phyloP scores from a whole-genome alignment of 805 yeast species.

The Lachancea fermentati region DNA sequence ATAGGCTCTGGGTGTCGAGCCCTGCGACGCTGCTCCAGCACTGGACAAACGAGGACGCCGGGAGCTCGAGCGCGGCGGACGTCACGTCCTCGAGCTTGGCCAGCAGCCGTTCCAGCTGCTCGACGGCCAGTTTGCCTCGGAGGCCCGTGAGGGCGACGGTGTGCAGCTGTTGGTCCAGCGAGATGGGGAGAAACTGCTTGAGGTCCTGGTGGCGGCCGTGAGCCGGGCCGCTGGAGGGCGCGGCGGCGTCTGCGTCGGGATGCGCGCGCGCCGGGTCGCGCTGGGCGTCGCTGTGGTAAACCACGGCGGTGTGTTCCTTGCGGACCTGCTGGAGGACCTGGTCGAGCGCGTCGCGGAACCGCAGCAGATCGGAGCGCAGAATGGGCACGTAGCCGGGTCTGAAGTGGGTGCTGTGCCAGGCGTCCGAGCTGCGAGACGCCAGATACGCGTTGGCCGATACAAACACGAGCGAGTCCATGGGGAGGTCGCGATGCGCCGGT shows the following conservation, averaged over 20 bases:
- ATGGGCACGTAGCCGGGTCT: constrained; percentile 26
- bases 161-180: constrained; percentile 23
- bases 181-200: constrained; percentile 24
- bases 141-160: constrained; percentile 19
- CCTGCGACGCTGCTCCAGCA: constrained; percentile 8
- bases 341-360: constrained; percentile 14
- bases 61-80: not conserved
- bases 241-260: not conserved
- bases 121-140: constrained; percentile 11
- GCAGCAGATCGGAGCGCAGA: constrained; percentile 20
- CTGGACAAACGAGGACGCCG: not conserved
- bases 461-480: constrained; percentile 22
- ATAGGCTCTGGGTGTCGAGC: constrained; percentile 6
- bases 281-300: constrained; percentile 2
- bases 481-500: too few relatives aligned
- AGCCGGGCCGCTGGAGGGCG: not conserved
- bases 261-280: too few relatives aligned
- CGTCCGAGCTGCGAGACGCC: constrained; percentile 9
- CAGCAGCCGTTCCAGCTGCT: constrained; percentile 13
- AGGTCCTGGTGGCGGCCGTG: constrained; percentile 8
- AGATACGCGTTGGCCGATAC: constrained; percentile 26
- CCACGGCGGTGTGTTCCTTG: constrained; percentile 1
- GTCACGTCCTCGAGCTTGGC: constrained; percentile 2
- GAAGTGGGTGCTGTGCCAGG: constrained; percentile 21
- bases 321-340: constrained; percentile 3